Conservation (phyloP, 768 basidiomycete genomes). For the Lyophyllum semitale region DNA sequence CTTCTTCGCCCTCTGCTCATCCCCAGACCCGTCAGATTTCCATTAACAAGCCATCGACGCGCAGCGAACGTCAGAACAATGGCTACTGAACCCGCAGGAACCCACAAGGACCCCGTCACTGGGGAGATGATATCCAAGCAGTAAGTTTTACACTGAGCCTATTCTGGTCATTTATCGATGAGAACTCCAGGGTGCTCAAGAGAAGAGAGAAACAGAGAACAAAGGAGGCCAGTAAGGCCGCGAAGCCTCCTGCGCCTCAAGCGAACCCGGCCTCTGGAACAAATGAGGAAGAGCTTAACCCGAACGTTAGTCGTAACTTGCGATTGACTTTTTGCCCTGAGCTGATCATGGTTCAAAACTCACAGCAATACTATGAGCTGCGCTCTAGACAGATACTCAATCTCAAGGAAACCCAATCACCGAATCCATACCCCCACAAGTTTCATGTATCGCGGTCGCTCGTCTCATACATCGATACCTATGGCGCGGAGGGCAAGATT, state of each 20-base stretch:
- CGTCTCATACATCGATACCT: constrained; percentile 69
- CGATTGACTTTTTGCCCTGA: background rate
- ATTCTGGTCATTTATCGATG: constrained; percentile 27
- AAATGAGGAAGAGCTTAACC: constrained; percentile 84
- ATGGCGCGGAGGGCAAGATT: constrained; percentile 74
- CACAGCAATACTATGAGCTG: constrained; percentile 95
- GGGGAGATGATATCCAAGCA: constrained; percentile 97
- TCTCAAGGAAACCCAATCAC: constrained; percentile 80
- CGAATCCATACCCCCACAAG: constrained; percentile 99
- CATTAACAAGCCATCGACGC: constrained; percentile 5
- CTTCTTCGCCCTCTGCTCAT: constrained; percentile 27
- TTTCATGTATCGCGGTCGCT: constrained; percentile 86
- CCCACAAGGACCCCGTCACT: constrained; percentile 81
- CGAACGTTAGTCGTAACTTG: constrained; percentile 67
- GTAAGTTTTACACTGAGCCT: constrained; percentile 48
- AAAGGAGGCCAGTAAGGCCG: constrained; percentile 68
- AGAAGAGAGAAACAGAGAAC: constrained; percentile 85
- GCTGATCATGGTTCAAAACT: background rate
- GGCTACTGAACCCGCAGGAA: constrained; percentile 46
- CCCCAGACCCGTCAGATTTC: constrained; percentile 12
- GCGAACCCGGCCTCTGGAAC: constrained; percentile 39
- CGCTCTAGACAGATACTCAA: constrained; percentile 86
- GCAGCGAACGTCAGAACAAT: constrained; percentile 25
- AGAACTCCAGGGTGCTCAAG: constrained; percentile 80
- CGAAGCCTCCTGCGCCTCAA: constrained; percentile 37